Conservation (phyloP, 495 filamentous ascomycete genomes). For the Pyrenopolyporus hunteri region DNA sequence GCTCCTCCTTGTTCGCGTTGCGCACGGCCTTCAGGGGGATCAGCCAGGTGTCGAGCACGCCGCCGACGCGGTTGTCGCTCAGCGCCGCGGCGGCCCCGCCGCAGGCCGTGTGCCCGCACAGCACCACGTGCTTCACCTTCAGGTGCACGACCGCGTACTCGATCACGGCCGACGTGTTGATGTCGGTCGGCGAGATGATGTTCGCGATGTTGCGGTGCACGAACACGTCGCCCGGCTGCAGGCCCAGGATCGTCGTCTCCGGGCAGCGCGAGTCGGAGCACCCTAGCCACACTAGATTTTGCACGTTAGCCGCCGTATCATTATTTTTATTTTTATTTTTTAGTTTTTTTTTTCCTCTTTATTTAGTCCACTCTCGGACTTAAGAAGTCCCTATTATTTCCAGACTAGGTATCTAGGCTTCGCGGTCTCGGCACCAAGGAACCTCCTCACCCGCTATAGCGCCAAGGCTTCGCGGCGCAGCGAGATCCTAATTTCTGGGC, state of each 20-base stretch:
- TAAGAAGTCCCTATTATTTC: too few species aligned
- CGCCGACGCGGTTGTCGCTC: conserved; percentile 69
- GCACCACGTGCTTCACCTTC: conserved; percentile 79
- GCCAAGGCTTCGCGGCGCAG: not conserved
- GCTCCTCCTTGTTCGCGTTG: conserved; percentile 57
- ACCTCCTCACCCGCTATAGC: too few species aligned
- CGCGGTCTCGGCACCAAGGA: too few species aligned
- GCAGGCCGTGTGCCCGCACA: conserved; percentile 84
- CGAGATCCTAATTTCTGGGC: not conserved
- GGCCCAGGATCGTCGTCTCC: conserved; percentile 81
- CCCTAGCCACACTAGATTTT: conserved; percentile 83
- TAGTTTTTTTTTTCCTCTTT: not conserved
- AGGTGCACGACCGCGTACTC: conserved; percentile 79
- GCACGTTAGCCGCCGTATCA: conserved; percentile 28
- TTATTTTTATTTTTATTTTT: conserved; percentile 1
- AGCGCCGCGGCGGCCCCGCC: conserved; percentile 78
- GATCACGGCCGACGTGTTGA: conserved; percentile 78
- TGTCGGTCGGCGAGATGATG: conserved; percentile 76
- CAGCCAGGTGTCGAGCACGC: conserved; percentile 82
- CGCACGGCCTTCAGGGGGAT: conserved; percentile 71
- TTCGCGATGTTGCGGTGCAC: conserved; percentile 96
- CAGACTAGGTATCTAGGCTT: too few species aligned
- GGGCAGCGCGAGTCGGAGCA: conserved; percentile 90
- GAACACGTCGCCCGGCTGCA: conserved; percentile 88
- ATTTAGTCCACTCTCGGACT: too few species aligned